A percentile compares a stretch with the other conserved stretches of the same genome.
Conservation (phyloP, 306 rosid genomes). For the Sphenostylis stenocarpa region DNA sequence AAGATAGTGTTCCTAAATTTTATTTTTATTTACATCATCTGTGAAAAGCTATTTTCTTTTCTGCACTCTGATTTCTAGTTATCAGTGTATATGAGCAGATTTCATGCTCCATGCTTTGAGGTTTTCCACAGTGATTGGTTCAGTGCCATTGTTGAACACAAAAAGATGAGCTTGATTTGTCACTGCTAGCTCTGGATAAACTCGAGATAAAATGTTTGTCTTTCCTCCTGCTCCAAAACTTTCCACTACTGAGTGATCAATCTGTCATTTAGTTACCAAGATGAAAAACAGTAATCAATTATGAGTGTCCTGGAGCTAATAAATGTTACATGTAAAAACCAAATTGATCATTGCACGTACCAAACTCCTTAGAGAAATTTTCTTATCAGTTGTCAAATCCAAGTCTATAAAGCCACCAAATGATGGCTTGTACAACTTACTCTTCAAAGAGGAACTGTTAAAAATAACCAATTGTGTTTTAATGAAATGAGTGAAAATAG, state of each 20-base stretch:
- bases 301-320: background rate
- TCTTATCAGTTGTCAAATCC: slow-evolving; percentile 50
- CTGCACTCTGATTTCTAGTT: background rate
- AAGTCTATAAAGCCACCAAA: slow-evolving; percentile 83
- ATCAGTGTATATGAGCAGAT: slow-evolving; percentile 28
- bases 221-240: slow-evolving; percentile 79
- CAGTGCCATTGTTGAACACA: slow-evolving; percentile 80
- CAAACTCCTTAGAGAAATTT: slow-evolving; percentile 80
- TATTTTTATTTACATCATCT: background rate
- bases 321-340: background rate
- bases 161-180: slow-evolving; percentile 49
- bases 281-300: background rate
- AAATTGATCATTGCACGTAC: slow-evolving; percentile 39
- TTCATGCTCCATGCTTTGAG: slow-evolving; percentile 81
- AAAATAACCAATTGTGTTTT: background rate
- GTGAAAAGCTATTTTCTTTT: background rate
- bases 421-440: slow-evolving; percentile 57
- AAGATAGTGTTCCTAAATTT: background rate
- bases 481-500: background rate
- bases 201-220: slow-evolving; percentile 76
- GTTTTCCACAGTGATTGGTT: slow-evolving; percentile 51
- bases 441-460: slow-evolving; percentile 60
- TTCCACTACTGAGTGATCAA: slow-evolving; percentile 89
- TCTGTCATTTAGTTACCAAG: slow-evolving; percentile 40
- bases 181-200: slow-evolving; percentile 69